Evolutionary conservation across 352 stramenopile species (phyloP).

Genomic region (Pythium monospermum): DNA sequence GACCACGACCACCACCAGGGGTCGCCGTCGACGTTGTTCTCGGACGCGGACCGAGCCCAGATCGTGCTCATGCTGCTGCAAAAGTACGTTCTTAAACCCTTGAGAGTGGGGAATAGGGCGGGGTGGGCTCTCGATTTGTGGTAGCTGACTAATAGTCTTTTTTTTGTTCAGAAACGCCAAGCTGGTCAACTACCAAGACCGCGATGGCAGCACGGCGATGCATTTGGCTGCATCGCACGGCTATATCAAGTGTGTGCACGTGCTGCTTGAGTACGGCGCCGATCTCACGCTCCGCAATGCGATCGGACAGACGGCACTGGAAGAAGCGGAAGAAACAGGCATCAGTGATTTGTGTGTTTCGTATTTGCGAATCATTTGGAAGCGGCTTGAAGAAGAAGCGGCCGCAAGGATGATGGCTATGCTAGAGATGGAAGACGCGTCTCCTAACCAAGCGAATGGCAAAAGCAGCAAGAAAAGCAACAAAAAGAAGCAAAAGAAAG

Average conservation of each 20-base stretch:
- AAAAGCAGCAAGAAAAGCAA: constrained; percentile 36
- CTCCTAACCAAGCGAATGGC: constrained; percentile 2
- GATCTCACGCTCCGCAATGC: constrained; percentile 77
- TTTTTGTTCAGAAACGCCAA: constrained; percentile 33
- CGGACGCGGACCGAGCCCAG: constrained; percentile 36
- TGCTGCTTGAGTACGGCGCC: constrained; percentile 46
- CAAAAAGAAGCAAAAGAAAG: constrained; percentile 78
- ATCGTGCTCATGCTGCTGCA: constrained; percentile 58
- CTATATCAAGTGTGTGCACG: constrained; percentile 71
- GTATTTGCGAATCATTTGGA: constrained; percentile 59
- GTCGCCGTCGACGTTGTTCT: too few relatives aligned
- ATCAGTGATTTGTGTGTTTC: constrained; percentile 57
- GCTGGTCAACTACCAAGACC: constrained; percentile 78
- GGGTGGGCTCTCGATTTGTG: too few relatives aligned
- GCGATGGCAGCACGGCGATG: constrained; percentile 79
- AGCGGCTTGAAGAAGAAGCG: constrained; percentile 69
- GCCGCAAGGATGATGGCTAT: constrained; percentile 76
- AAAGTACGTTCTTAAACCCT: constrained; percentile 22
- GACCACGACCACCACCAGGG: constrained; percentile 43
- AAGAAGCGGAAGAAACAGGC: constrained; percentile 70
- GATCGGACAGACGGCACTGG: constrained; percentile 73
- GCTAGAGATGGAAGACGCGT: constrained; percentile 73
- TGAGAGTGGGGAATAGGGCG: too few relatives aligned
- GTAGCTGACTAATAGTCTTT: not conserved
- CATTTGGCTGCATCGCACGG: constrained; percentile 70